Evolutionary conservation across 2,329 filamentous ascomycete species (phyloP).

Genomic region (Magnaporthiopsis rhizophila): DNA sequence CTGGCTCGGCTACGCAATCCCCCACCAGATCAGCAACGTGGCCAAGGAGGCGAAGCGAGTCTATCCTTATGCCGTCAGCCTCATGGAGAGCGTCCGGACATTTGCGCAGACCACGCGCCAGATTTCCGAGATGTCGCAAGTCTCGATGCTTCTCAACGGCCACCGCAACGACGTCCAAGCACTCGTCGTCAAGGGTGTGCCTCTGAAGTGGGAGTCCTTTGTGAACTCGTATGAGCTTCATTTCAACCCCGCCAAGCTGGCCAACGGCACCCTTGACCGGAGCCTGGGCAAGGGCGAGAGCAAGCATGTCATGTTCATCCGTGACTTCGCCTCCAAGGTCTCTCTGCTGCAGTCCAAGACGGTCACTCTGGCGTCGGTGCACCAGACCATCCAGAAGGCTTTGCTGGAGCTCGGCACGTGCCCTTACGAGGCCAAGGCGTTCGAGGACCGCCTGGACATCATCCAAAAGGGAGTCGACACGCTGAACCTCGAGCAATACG

Average conservation of each 20-base stretch:
- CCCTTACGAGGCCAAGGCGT: slow-evolving; percentile 70
- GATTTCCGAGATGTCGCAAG: slow-evolving; percentile 78
- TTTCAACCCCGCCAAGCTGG: slow-evolving; percentile 49
- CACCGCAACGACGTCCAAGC: slow-evolving; percentile 86
- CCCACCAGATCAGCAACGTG: slow-evolving; percentile 88
- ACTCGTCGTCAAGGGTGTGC: slow-evolving; percentile 78
- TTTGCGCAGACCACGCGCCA: slow-evolving; percentile 80
- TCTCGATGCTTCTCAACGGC: slow-evolving; percentile 78
- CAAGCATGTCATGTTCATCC: slow-evolving; percentile 93
- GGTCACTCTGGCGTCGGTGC: slow-evolving; percentile 66
- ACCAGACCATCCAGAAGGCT: slow-evolving; percentile 73
- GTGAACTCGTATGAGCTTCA: slow-evolving; percentile 94
- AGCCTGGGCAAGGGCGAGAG: slow-evolving; percentile 61
- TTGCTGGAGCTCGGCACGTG: slow-evolving; percentile 78
- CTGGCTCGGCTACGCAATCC: slow-evolving; percentile 91
- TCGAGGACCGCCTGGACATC: slow-evolving; percentile 70
- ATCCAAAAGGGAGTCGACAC: slow-evolving; percentile 94
- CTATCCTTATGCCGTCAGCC: slow-evolving; percentile 92
- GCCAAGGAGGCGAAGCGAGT: slow-evolving; percentile 98
- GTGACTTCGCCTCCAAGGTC: slow-evolving; percentile 82
- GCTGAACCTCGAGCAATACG: slow-evolving; percentile 90
- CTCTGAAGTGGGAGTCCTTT: slow-evolving; percentile 94
- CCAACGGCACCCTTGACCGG: slow-evolving; percentile 52
- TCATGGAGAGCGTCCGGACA: slow-evolving; percentile 98
- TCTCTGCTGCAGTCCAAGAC: slow-evolving; percentile 86